Base-by-base conservation (phyloP, 495 filamentous ascomycete species). In the Monascus purpureus region DNA sequence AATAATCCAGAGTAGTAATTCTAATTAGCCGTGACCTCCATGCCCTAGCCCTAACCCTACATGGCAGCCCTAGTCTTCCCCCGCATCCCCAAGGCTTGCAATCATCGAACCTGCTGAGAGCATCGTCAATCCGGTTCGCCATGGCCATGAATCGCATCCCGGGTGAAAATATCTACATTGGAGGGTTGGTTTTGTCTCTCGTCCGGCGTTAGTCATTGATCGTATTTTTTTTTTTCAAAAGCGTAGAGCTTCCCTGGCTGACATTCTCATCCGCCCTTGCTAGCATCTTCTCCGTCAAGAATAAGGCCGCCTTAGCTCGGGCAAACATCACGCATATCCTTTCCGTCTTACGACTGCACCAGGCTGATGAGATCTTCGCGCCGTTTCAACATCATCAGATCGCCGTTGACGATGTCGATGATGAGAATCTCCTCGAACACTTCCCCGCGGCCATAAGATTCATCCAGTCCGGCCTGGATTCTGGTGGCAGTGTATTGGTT, bases 311-410 rank as follows among this genome's bases (percentile, higher is more conserved):
- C 11, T 59, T 97, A 18, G 55, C 67, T 31, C 63, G 75, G 37
- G 68, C 72, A 38, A 78, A 78, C 28, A 83, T 96, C 51, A 95
- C 85, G 2, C 88, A 95, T 57, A 65, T 96, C 22, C 59, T 97
- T n/a, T 93, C 88, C 2, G 84, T 83, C 36, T 47, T 90, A 33
- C 61, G 68, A 23, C 54, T 75, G 29, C 59, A 73, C 31, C 66
- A 74, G 32, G 49, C 68, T 30, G 44, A 63, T 32, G 48, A 53
- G 15, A 47, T 38, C 1, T 53, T 61, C 17, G 33, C 33, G 7
- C 17, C 32, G 11, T 84, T 75, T 48, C 55, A 75, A 37, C 86
- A 92, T 50, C 66, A 78, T 38, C 66, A 68, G 39, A 77, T 96
- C 45, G 76, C 85, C 38, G 74, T 93, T 20, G 82, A 94, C 57